Evolutionary conservation across 495 filamentous ascomycete species (phyloP), one percentile per base, ranked within the genome.

Genomic region (Aspergillus panamensis): DNA sequence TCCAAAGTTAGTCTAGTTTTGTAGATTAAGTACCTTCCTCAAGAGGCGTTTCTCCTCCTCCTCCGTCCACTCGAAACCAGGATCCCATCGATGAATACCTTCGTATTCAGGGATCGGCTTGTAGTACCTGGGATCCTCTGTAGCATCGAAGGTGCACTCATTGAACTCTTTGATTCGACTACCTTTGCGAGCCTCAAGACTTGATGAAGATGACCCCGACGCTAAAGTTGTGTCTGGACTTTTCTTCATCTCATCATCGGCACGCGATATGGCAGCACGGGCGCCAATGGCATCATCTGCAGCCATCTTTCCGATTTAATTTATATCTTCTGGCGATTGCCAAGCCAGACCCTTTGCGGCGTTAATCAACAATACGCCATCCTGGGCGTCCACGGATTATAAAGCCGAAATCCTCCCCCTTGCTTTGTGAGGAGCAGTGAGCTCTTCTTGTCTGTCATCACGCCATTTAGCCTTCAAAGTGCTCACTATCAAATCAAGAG

Each of bases 1-100:
- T 30, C 6, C 19, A 16, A 16, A 6, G 8, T 30, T 19, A 47
- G 42, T 29, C 7, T 8, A 3, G 14, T 12, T 5, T 45, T 8
- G 25, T 25, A 25, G 25, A 25, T 5, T 16, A 1, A 57, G 33
- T 68, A 87, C 82, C 77, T 87, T 92, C 45, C 79, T 73, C 4
- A 92, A 78, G 7, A 92, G 66, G 1, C 72, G 74, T 59, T 83
- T 84, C 67, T 92, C 90, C 64, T 92, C 89, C 13, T 77, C 66
- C 63, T 82, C 80, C 0, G 80, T 80, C 89, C 90, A 92, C 52
- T 86, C 75, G 43, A 85, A 88, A 0, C 82, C 73, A 0, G 90
- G 86, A 57, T 92, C 87, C 71, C 85, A 92, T 16, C 89, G 84
- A 69, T 92, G 88, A n/a, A 71, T 66, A 0, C 87, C 86, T 69